Evolutionary conservation across 768 basidiomycete species (phyloP), one percentile per base, ranked within the genome.

Genomic region (Tylopilus intermedius): DNA sequence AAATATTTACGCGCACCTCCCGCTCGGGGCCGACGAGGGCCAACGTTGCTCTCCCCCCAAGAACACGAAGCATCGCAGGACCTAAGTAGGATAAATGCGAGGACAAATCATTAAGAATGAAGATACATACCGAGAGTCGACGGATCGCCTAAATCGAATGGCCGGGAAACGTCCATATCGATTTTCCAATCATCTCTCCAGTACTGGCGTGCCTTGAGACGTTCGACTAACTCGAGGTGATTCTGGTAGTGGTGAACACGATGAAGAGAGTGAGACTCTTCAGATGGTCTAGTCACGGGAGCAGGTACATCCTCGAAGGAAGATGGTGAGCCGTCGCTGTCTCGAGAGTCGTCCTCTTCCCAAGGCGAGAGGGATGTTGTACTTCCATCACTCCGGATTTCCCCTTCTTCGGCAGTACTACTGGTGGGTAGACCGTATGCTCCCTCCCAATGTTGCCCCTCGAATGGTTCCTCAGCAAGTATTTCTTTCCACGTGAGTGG

Each of bases 371-470:
- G 75, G 1, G 85, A 86, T 0, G 84, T 81, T 1, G 82, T 80
- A 62, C 79, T 87, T 58, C 79, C 81, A 55, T 71, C 76, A 37
- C 78, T 79, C 48, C 72, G 72, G 40, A 68, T 70, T 42, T 76
- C 75, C 64, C 74, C 73, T 32, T 73, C 68, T 45, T 74, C 71
- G 7, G 74, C 64, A 1, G 73, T 75, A 51, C 69, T 72, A 27
- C 81, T 79, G n/a, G 74, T 66, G 26, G 79, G 77, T 24, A 76
- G 65, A 8, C 76, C 83, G 56, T 80, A 80, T n/a, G 79, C 79
- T 1, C 86, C 86, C 62, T 88, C 79, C 89, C 89, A 91, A 61
- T 91, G 90, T 55, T 91, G 82, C 14, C 87, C 90, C 67, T 91
- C 86, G 55, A 89, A 87, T 4, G 89, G 88, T 51, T 91, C 90